Evolutionary conservation across 768 basidiomycete species (phyloP).

Genomic region (Coprinellus aureogranulatus): DNA sequence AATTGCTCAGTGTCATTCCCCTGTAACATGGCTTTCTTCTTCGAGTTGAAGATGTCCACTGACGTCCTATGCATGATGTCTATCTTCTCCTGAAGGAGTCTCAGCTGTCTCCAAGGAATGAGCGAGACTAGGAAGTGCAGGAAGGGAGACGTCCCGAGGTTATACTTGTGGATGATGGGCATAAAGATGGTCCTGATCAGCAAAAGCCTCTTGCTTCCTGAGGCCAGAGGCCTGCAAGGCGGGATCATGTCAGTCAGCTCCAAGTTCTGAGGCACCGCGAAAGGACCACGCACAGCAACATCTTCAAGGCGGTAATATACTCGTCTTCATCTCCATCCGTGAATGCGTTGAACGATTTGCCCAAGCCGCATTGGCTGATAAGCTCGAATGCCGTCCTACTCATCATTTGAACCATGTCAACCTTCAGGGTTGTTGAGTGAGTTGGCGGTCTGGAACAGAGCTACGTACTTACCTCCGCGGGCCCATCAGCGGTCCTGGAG

Average conservation of each 20-base stretch:
- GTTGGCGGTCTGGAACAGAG: constrained; percentile 12
- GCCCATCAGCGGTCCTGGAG: constrained; percentile 22
- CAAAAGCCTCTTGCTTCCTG: constrained; percentile 13
- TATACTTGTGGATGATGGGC: constrained; percentile 23
- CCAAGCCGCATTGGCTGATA: constrained; percentile 46
- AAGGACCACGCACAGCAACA: constrained; percentile 31
- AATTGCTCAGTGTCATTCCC: constrained; percentile 39
- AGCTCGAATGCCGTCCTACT: constrained; percentile 45
- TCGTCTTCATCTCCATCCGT: constrained; percentile 23
- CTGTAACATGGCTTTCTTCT: constrained; percentile 32
- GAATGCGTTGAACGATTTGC: constrained; percentile 37
- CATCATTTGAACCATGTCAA: constrained; percentile 33
- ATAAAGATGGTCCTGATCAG: constrained; percentile 19
- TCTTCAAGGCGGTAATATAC: constrained; percentile 28
- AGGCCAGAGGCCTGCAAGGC: constrained; percentile 7
- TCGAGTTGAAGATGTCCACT: constrained; percentile 31
- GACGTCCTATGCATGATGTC: constrained; percentile 36
- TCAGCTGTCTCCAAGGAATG: constrained; percentile 24
- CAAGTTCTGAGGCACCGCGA: too few species aligned
- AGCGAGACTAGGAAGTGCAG: constrained; percentile 29
- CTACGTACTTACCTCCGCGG: constrained; percentile 20
- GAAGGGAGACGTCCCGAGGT: constrained; percentile 25
- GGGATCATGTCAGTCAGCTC: too few species aligned
- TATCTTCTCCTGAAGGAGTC: constrained; percentile 27
- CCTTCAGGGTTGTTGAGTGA: constrained; percentile 23